Conservation (phyloP, 306 rosid genomes). For the Canavalia gladiata region DNA sequence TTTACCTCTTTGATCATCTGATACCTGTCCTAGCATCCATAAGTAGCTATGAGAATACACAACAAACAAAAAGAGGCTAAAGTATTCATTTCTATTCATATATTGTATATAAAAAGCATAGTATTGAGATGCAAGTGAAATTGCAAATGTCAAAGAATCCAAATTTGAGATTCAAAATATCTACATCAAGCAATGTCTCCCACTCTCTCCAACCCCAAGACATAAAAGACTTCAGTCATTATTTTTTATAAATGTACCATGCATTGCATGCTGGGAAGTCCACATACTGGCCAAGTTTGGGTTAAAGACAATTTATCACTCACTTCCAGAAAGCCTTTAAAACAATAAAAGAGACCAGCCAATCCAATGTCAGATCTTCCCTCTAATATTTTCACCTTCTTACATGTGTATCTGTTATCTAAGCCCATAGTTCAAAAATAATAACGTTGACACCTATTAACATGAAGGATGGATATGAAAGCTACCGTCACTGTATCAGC, state of each 20-base stretch:
- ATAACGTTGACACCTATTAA: slow-evolving; percentile 2
- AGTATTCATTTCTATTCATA: background rate
- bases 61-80: background rate
- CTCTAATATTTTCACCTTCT: slow-evolving; percentile 35
- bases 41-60: slow-evolving; percentile 20
- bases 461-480: slow-evolving; percentile 25
- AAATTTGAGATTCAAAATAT: slow-evolving; percentile 31
- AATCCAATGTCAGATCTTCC: slow-evolving; percentile 4
- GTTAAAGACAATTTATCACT: slow-evolving; percentile 16
- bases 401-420: slow-evolving; percentile 26
- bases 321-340: slow-evolving; percentile 13
- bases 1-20: slow-evolving; percentile 67
- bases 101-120: slow-evolving; percentile 10
- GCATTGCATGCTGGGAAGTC: slow-evolving; percentile 28
- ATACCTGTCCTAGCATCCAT: slow-evolving; percentile 55
- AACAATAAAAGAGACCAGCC: slow-evolving; percentile 14
- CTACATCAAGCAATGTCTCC: slow-evolving; percentile 31
- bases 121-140: slow-evolving; percentile 21
- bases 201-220: background rate
- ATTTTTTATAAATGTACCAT: slow-evolving; percentile 23
- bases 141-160: slow-evolving; percentile 30
- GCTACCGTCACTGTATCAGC: slow-evolving; percentile 56
- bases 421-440: slow-evolving; percentile 10
- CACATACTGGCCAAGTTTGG: slow-evolving; percentile 15
- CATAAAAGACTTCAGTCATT: background rate